These are phyloP conservation scores for Phlegmacium glaucopus DNA, from an alignment of 768 basidiomycete genomes.

Conservation along the genomic window DNA sequence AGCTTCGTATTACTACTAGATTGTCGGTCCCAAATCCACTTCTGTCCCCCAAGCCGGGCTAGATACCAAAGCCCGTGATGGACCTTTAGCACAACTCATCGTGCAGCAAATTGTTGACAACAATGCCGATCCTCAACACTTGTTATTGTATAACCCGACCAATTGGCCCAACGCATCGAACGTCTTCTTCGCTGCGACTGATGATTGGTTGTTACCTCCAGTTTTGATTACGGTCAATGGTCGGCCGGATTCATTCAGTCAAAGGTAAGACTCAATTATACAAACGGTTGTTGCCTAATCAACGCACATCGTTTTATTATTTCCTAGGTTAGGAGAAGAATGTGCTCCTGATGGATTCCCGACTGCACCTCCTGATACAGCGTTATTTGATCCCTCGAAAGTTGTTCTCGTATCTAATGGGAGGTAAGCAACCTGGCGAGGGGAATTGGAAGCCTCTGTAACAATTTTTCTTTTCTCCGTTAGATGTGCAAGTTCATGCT, in stretches of 20 bases:
- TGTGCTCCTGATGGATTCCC: conserved; percentile 28
- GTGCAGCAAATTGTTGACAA: conserved; percentile 37
- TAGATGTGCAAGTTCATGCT: conserved; percentile 51
- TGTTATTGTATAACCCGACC: conserved; percentile 47
- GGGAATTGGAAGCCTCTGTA: too few species aligned
- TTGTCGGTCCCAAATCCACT: conserved; percentile 49
- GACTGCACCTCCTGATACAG: conserved; percentile 35
- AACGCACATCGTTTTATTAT: too few species aligned
- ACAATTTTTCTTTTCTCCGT: too few species aligned
- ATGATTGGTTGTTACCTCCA: conserved; percentile 48
- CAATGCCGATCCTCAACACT: conserved; percentile 39
- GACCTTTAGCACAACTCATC: conserved; percentile 49
- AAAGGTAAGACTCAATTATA: conserved; percentile 28
- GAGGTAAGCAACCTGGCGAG: too few species aligned
- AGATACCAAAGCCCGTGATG: conserved; percentile 47
- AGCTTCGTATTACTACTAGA: conserved; percentile 26
- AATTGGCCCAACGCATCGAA: conserved; percentile 46
- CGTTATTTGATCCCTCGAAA: conserved; percentile 49
- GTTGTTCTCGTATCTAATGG: conserved; percentile 58
- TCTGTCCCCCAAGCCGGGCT: conserved; percentile 56
- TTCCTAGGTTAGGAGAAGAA: conserved; percentile 47
- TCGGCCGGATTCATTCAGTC: conserved; percentile 47
- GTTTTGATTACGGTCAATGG: conserved; percentile 47
- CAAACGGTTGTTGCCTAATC: too few species aligned
- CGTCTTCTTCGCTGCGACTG: conserved; percentile 34